phyloP scores from a whole-genome alignment of 768 basidiomycete genomes.

The Crucibulum laeve region DNA sequence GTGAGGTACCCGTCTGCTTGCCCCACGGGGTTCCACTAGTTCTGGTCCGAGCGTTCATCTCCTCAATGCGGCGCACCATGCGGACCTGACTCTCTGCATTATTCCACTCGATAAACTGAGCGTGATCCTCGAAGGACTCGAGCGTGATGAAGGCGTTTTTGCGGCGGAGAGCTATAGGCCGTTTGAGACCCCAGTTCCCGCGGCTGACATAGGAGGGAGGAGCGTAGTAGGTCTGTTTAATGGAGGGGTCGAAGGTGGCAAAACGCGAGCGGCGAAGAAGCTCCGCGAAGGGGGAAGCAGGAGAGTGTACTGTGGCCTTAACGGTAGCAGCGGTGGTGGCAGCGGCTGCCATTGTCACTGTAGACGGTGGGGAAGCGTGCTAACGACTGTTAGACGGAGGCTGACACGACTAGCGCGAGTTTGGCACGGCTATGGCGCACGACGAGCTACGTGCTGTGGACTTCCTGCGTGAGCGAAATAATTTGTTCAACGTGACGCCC shows the following conservation, averaged over 20 bases:
- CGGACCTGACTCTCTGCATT: conserved; percentile 61
- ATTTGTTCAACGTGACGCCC: not conserved
- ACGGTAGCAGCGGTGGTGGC: conserved; percentile 8
- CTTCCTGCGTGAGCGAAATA: not conserved
- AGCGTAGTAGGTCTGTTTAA: conserved; percentile 75
- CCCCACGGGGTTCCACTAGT: conserved; percentile 30
- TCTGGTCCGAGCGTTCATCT: conserved; percentile 43
- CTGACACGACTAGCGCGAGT: no score
- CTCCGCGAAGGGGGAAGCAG: conserved; percentile 68
- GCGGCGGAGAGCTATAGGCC: conserved; percentile 66
- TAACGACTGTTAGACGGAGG: not conserved
- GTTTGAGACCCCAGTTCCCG: conserved; percentile 85
- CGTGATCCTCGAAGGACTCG: conserved; percentile 62
- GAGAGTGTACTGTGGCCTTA: conserved; percentile 9
- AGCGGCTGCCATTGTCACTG: conserved; percentile 6
- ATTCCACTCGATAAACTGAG: conserved; percentile 78
- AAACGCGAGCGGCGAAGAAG: conserved; percentile 82
- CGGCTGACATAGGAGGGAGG: conserved; percentile 66
- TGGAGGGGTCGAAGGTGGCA: conserved; percentile 70
- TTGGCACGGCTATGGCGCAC: no score
- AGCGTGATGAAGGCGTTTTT: conserved; percentile 64
- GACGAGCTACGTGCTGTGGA: not conserved
- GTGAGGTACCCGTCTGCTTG: conserved; percentile 29
- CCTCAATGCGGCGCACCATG: conserved; percentile 64
- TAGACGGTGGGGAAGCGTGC: not conserved